A percentile compares a stretch with the other conserved stretches of the same genome.
Evolutionary conservation across 768 basidiomycete species (phyloP).

Genomic region (Lepiota venenata): DNA sequence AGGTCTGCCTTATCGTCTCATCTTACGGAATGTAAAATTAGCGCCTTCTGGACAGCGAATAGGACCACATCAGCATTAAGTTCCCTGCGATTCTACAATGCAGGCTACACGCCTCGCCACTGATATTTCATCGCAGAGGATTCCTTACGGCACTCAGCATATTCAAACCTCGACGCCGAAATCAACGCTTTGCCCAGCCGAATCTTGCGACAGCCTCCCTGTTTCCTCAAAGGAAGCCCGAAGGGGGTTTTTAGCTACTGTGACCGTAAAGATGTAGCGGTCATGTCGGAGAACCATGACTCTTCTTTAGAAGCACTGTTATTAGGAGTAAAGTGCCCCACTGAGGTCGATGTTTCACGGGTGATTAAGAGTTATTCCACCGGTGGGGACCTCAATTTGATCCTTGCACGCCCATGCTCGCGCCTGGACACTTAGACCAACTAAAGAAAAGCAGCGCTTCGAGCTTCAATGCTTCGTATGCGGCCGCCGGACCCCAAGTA

Average conservation of each 20-base stretch:
- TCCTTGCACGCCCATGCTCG: neutral
- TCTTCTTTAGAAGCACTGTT: neutral
- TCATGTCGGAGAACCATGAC: neutral
- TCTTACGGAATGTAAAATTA: neutral
- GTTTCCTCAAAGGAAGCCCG: neutral
- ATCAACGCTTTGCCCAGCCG: neutral
- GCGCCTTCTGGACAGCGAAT: too few relatives aligned
- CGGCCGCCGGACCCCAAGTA: too few relatives aligned
- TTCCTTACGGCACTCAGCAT: neutral
- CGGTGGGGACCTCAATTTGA: neutral
- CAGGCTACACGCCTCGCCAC: neutral
- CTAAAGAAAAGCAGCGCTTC: too few relatives aligned
- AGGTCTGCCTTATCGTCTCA: neutral
- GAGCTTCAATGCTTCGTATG: too few relatives aligned
- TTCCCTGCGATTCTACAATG: too few relatives aligned
- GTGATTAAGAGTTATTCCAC: neutral
- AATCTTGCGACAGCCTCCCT: neutral
- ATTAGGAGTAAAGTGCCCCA: too few relatives aligned
- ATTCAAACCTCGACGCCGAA: neutral
- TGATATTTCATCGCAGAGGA: neutral
- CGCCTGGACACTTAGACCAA: too few relatives aligned
- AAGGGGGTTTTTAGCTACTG: neutral
- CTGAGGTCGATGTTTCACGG: too few relatives aligned
- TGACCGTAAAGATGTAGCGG: neutral
- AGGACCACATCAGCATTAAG: too few relatives aligned